These are phyloP conservation scores for Glycyrrhiza uralensis DNA, from an alignment of 306 rosid species.

Conservation along the genomic window DNA sequence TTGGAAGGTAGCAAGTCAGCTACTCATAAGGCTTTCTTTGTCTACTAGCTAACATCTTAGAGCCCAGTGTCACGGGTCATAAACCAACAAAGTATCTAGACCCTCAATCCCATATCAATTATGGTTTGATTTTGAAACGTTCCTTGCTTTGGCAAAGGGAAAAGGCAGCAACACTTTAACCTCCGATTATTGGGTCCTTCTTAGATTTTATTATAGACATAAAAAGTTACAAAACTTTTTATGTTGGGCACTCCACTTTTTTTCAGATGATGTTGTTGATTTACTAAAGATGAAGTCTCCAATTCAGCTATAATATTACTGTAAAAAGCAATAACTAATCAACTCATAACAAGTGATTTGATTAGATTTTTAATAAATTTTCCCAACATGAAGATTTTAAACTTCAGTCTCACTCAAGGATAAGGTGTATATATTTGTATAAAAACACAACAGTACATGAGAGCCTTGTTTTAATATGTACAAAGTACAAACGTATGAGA, in stretches of 20 bases:
- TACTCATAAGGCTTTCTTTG: conserved; percentile 33
- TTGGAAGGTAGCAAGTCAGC: conserved; percentile 30
- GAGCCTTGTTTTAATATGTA: not conserved
- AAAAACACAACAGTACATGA: not conserved
- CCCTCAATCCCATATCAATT: conserved; percentile 25
- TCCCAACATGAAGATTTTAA: not conserved
- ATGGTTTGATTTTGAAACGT: not conserved
- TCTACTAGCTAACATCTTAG: conserved; percentile 23
- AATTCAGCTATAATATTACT: not conserved
- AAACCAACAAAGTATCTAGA: not conserved
- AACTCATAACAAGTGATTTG: not conserved
- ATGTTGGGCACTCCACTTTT: not conserved
- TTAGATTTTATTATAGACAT: not conserved
- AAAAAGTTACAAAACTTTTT: conserved; percentile 15
- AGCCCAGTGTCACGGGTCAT: conserved; percentile 41
- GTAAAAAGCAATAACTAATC: conserved; percentile 8
- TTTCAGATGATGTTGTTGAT: not conserved
- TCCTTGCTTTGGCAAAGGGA: conserved; percentile 15
- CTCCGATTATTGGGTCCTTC: conserved; percentile 24
- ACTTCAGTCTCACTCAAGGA: not conserved
- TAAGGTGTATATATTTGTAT: not conserved
- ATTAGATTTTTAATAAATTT: not conserved
- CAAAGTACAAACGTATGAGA: not conserved
- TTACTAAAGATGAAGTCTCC: not conserved
- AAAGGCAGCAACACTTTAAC: conserved; percentile 16